These are phyloP conservation scores for Xylariaceae sp. DNA, from an alignment of 2,329 filamentous ascomycete species.

Conservation along the genomic window DNA sequence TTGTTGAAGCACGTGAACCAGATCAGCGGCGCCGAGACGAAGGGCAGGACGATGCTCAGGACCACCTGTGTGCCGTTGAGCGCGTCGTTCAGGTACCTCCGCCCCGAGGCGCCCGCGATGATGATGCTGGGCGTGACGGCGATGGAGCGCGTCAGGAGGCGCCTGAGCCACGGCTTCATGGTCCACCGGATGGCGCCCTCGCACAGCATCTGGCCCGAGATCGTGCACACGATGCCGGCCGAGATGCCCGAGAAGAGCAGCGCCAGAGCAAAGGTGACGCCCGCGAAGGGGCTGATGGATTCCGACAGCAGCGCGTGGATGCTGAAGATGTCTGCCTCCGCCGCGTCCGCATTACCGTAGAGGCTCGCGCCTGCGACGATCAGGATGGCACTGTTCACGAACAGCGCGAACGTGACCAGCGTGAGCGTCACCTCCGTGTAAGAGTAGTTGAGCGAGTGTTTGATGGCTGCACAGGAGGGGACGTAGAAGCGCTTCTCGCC, in stretches of 20 bases:
- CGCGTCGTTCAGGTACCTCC: slow-evolving; percentile 62
- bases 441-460: slow-evolving; percentile 67
- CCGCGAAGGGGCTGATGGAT: slow-evolving; percentile 68
- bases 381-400: slow-evolving; percentile 77
- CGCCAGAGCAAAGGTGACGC: slow-evolving; percentile 78
- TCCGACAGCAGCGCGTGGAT: slow-evolving; percentile 68
- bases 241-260: slow-evolving; percentile 74
- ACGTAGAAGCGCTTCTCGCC: slow-evolving; percentile 53
- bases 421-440: slow-evolving; percentile 65
- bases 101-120: slow-evolving; percentile 73
- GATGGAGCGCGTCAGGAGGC: slow-evolving; percentile 71
- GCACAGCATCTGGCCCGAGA: slow-evolving; percentile 82
- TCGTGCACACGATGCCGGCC: slow-evolving; percentile 83
- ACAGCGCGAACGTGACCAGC: slow-evolving; percentile 77
- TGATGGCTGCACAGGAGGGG: slow-evolving; percentile 68
- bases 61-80: slow-evolving; percentile 74
- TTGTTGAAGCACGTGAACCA: slow-evolving; percentile 76
- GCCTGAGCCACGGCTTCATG: slow-evolving; percentile 69
- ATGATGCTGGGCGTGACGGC: slow-evolving; percentile 79
- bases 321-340: slow-evolving; percentile 71
- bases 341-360: slow-evolving; percentile 55
- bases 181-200: slow-evolving; percentile 76
- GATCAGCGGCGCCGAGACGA: slow-evolving; percentile 75
- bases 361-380: slow-evolving; percentile 77
- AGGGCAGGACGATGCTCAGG: slow-evolving; percentile 72